Evolutionary conservation across 495 filamentous ascomycete genomes (phyloP).

Genomic region (Neurospora sp.): DNA sequence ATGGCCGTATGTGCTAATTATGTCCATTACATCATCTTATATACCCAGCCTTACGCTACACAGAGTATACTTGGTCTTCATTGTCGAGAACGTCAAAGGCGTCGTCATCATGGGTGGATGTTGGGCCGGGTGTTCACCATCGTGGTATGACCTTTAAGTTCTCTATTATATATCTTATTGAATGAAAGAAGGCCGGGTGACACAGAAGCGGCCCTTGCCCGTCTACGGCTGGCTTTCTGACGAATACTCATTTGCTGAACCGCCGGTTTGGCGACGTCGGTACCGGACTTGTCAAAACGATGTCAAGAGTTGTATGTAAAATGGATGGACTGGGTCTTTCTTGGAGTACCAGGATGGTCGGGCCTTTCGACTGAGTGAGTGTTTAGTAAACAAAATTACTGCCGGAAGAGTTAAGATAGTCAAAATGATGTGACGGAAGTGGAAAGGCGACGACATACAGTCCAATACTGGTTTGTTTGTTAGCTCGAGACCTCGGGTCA

Average conservation of each 20-base stretch:
- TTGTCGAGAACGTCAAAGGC: too few species aligned
- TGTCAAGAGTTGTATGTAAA: not conserved
- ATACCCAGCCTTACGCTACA: not conserved
- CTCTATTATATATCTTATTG: not conserved
- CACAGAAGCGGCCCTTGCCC: not conserved
- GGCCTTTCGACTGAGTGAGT: too few species aligned
- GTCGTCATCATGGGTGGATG: not conserved
- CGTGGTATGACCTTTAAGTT: not conserved
- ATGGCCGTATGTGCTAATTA: not conserved
- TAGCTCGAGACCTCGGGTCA: too few species aligned
- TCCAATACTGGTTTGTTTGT: too few species aligned
- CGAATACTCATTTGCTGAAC: not conserved
- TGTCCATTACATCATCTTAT: rapidly evolving
- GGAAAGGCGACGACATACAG: too few species aligned
- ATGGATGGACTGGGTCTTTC: too few species aligned
- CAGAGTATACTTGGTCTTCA: too few species aligned
- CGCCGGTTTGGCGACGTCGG: not conserved
- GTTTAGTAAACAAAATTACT: not conserved
- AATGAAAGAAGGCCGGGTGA: not conserved
- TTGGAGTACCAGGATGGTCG: too few species aligned
- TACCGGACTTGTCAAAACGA: not conserved
- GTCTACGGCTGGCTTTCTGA: not conserved
- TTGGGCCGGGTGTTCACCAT: too few species aligned
- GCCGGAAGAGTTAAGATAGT: not conserved
- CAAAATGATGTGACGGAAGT: too few species aligned